Evolutionary conservation across 768 basidiomycete species (phyloP).

Genomic region (Holtermannia corniformis): DNA sequence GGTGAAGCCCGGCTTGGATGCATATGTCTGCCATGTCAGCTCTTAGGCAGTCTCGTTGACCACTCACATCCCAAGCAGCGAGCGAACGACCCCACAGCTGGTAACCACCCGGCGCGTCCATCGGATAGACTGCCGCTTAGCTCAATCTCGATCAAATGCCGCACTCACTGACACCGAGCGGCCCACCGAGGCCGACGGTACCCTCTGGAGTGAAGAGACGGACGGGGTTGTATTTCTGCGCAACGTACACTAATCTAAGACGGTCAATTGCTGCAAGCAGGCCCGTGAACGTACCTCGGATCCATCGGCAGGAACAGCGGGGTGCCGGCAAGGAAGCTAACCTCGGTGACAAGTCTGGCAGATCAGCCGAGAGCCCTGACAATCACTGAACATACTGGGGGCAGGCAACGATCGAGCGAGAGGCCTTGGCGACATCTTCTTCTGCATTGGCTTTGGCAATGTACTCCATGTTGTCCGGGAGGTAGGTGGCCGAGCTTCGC

Average conservation of each 20-base stretch:
- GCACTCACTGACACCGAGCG: conserved; percentile 50
- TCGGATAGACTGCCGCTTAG: conserved; percentile 11
- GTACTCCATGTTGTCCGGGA: conserved; percentile 62
- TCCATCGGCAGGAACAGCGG: conserved; percentile 51
- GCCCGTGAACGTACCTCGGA: conserved; percentile 12
- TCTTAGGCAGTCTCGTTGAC: conserved; percentile 41
- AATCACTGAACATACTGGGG: conserved; percentile 44
- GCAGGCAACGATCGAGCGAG: conserved; percentile 46
- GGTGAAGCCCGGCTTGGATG: conserved; percentile 37
- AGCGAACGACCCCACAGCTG: conserved; percentile 55
- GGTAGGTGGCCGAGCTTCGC: conserved; percentile 54
- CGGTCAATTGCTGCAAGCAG: conserved; percentile 47
- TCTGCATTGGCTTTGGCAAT: conserved; percentile 57
- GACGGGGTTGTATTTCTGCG: conserved; percentile 68
- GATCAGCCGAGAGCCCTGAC: neutral
- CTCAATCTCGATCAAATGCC: neutral
- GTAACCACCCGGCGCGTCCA: conserved; percentile 49
- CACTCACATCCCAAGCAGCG: conserved; percentile 59
- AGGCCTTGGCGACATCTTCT: conserved; percentile 44
- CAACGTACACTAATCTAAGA: conserved; percentile 48
- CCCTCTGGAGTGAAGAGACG: conserved; percentile 61
- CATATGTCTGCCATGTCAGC: conserved; percentile 15
- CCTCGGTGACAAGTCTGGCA: conserved; percentile 48
- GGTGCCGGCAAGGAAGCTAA: conserved; percentile 57
- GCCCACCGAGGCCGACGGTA: conserved; percentile 61